phyloP scores from a whole-genome alignment of 1,284 basidiomycete species.

The Ganoderma lucidum region DNA sequence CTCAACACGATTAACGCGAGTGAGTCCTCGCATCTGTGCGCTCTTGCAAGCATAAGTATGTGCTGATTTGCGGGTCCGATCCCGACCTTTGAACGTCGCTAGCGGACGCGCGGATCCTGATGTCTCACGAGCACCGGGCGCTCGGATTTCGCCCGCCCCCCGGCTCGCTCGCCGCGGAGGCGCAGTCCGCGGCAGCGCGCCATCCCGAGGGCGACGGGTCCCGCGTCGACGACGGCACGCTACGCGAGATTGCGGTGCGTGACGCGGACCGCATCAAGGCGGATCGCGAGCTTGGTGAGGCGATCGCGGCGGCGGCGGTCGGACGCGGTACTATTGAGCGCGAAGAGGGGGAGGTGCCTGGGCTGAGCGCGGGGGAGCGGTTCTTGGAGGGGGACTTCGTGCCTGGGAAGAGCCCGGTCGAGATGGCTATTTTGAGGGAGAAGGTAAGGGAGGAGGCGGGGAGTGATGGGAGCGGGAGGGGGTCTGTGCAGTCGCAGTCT shows the following conservation, averaged over 20 bases:
- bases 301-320: slow-evolving; percentile 30
- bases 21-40: slow-evolving; percentile 13
- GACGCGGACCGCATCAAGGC: slow-evolving; percentile 37
- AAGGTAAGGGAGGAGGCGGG: slow-evolving; percentile 20
- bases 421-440: slow-evolving; percentile 27
- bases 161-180: slow-evolving; percentile 42
- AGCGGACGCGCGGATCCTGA: slow-evolving; percentile 42
- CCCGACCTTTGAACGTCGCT: too few species aligned
- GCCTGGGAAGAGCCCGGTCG: slow-evolving; percentile 22
- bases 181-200: slow-evolving; percentile 39
- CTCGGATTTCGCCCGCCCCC: slow-evolving; percentile 44
- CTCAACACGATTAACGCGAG: slow-evolving; percentile 37
- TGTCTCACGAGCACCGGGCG: slow-evolving; percentile 45
- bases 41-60: too few species aligned
- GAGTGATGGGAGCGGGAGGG: not conserved
- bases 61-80: too few species aligned
- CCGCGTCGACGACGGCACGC: slow-evolving; percentile 29
- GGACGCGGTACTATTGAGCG: too few species aligned
- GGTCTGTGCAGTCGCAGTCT: not conserved
- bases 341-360: slow-evolving; percentile 5
- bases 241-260: slow-evolving; percentile 33
- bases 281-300: slow-evolving; percentile 29
- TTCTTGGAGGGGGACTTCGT: slow-evolving; percentile 35
- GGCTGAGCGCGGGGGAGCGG: slow-evolving; percentile 41
- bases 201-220: slow-evolving; percentile 34